Base-by-base conservation (phyloP, 73 alveolate species). In the Tetrahymena elliotti region DNA sequence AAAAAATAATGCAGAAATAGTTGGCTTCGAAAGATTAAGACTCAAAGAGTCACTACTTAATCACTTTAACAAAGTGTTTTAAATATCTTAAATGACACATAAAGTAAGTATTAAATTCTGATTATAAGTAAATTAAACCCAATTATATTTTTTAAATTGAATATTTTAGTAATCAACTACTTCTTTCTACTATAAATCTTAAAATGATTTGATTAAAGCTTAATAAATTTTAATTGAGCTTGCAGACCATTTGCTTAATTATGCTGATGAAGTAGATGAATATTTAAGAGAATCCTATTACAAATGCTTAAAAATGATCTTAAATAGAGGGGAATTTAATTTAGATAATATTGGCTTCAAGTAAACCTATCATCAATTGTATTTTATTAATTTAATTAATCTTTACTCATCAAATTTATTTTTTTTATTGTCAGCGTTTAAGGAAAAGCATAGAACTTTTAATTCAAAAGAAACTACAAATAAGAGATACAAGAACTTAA, bases 311-410 rank as follows among this genome's bases (percentile, higher is more conserved):
- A 96, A 95, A 52, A 88, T 93, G 24, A 94, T 97, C 53, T 34
- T 97, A 83, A 96, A 93, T 93, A 93, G 99, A 82, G 97, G 98
- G 27, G 99, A 97, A 94, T 96, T 97, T 18, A 97, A 95, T 93
- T 95, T 96, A 52, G 98, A 95, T 54, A 36, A 95, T 82, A 94
- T 96, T 18, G 98, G 98, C 36, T 95, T 93, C 95, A 83, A 84
- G 92, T 22, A 41, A 35, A 31, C 68, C 40, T 83, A 38, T 38
- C 94, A 40, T 35, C 53, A 93, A 95, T 93, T 54, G 41, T 53
- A 52, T 33, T 31, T 24, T 39, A 1, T 3, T 5, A 27, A 27
- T 6, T 68, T 31, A 22, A 68, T 9, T 0, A 4, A 68, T 20
- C 16, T 22, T 4, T 68, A 0, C 13, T n/a, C 10, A 31, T 24